Percentiles rank a stretch among this genome's conserved stretches.
Conservation (phyloP, 371 early-diverging fungal genomes). For the Mortierella sp. region DNA sequence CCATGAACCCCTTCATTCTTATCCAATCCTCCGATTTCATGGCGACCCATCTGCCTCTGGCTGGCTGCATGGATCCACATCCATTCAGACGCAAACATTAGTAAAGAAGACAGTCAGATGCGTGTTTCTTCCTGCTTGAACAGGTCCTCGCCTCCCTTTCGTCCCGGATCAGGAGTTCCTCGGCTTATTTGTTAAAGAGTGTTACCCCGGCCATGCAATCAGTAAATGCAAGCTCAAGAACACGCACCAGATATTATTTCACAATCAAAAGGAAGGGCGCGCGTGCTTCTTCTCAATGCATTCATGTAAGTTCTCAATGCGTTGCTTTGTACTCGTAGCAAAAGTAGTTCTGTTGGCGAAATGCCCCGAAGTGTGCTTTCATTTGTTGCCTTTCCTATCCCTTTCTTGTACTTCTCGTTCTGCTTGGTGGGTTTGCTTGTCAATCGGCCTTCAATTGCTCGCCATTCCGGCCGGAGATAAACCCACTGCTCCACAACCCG, state of each 20-base stretch:
- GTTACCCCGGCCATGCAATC: constrained; percentile 9
- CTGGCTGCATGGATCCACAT: not conserved
- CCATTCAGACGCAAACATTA: not conserved
- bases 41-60: constrained; percentile 16
- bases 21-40: constrained; percentile 16
- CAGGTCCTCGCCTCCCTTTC: not conserved
- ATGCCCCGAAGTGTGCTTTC: not conserved
- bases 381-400: not conserved
- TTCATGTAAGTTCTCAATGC: not conserved
- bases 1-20: not conserved
- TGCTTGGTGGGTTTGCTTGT: not conserved
- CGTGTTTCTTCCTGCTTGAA: not conserved
- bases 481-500: not conserved
- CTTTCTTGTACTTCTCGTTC: not conserved
- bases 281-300: not conserved
- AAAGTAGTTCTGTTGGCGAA: not conserved
- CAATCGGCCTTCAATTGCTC: not conserved
- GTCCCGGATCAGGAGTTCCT: not conserved
- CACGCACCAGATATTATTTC: not conserved
- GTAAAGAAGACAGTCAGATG: not conserved
- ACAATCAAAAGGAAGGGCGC: not conserved
- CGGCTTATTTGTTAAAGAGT: not conserved
- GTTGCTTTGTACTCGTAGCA: not conserved
- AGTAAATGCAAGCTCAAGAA: not conserved
- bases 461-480: not conserved